phyloP scores from a whole-genome alignment of 352 stramenopile species.

The Pythium rishiriense region DNA sequence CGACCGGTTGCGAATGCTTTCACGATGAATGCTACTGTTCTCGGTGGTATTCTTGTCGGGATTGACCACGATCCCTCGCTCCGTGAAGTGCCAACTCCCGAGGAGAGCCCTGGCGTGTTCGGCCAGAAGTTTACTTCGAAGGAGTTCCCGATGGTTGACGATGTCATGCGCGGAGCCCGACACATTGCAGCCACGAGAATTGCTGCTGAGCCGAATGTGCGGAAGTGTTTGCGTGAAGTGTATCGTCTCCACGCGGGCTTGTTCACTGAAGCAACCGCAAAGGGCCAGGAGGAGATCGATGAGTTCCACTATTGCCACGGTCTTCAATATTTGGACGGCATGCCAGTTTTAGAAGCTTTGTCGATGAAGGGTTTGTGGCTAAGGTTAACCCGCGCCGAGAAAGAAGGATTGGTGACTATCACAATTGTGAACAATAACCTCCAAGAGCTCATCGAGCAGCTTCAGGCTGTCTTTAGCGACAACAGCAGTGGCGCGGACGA shows the following conservation, averaged over 20 bases:
- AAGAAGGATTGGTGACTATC: conserved; percentile 80
- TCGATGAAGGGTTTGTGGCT: conserved; percentile 78
- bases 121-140: conserved; percentile 80
- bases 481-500: conserved; percentile 59
- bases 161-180: conserved; percentile 87
- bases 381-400: conserved; percentile 74
- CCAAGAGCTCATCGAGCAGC: conserved; percentile 80
- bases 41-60: conserved; percentile 75
- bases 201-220: conserved; percentile 81
- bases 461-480: conserved; percentile 72
- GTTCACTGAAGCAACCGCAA: conserved; percentile 74
- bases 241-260: conserved; percentile 77
- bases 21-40: conserved; percentile 84
- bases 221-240: conserved; percentile 81
- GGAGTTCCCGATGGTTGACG: conserved; percentile 82
- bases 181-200: conserved; percentile 88
- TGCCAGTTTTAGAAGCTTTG: conserved; percentile 82
- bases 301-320: conserved; percentile 88
- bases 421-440: conserved; percentile 81
- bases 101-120: conserved; percentile 68
- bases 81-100: conserved; percentile 70
- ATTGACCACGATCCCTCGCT: conserved; percentile 68
- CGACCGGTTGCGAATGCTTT: conserved; percentile 71
- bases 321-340: conserved; percentile 83
- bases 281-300: conserved; percentile 86